phyloP scores from a whole-genome alignment of 805 yeast species.

The Ogataea degrootiae region DNA sequence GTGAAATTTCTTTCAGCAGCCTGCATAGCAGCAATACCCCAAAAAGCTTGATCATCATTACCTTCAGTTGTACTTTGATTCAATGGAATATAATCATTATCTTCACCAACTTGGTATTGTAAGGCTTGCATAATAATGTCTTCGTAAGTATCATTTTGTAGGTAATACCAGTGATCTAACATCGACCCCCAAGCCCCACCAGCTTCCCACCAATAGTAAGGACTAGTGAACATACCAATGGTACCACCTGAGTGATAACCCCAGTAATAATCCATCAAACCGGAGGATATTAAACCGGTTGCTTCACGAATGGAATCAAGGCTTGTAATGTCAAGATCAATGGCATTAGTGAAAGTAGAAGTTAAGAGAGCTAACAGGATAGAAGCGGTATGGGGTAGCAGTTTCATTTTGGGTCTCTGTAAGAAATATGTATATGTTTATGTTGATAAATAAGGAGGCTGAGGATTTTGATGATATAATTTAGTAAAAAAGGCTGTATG shows the following conservation, averaged over 20 bases:
- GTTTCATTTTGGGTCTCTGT: no score
- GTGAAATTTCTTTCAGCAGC: constrained; percentile 89
- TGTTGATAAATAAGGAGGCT: no score
- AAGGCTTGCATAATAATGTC: constrained; percentile 56
- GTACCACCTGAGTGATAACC: constrained; percentile 66
- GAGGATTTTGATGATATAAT: no score
- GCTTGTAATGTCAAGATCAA: constrained; percentile 35
- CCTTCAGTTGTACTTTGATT: constrained; percentile 93
- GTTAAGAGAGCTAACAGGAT: no score
- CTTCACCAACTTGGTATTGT: constrained; percentile 66
- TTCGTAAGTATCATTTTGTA: constrained; percentile 66
- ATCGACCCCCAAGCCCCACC: constrained; percentile 93
- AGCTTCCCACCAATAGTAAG: constrained; percentile 99
- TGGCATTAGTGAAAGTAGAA: not conserved
- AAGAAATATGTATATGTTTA: no score
- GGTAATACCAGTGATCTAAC: constrained; percentile 70
- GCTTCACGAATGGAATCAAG: constrained; percentile 46
- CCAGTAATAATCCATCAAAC: constrained; percentile 65
- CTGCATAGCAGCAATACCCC: constrained; percentile 91
- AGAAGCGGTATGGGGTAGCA: no score
- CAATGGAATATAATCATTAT: constrained; percentile 76
- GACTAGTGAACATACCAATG: constrained; percentile 80
- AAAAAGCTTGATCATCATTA: constrained; percentile 95
- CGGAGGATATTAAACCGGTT: constrained; percentile 48
- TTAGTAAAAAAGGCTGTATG: no score